A percentile compares a stretch with the other conserved stretches of the same genome.
These are phyloP conservation scores for Geosmithia morbida DNA, from an alignment of 2,329 filamentous ascomycete genomes.

Conservation along the genomic window DNA sequence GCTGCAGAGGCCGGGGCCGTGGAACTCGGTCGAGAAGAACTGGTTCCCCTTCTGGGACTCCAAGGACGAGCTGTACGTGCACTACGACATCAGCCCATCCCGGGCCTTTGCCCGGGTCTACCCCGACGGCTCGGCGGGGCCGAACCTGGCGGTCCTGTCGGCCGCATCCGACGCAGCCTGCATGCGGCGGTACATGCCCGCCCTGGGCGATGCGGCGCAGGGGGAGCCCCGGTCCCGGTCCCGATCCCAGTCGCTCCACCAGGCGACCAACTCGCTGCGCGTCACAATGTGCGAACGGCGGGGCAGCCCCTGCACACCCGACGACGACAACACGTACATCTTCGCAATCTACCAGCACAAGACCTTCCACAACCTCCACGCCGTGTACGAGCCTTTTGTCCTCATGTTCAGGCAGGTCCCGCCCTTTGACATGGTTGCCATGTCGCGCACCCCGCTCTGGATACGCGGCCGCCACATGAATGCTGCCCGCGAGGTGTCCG, in stretches of 20 bases:
- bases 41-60: constrained; percentile 48
- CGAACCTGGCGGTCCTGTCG: constrained; percentile 24
- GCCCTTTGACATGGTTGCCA: constrained; percentile 34
- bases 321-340: constrained; percentile 36
- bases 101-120: constrained; percentile 32
- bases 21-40: constrained; percentile 39
- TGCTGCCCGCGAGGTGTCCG: constrained; percentile 18
- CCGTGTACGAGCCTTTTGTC: constrained; percentile 39
- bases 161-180: constrained; percentile 27
- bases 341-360: constrained; percentile 42
- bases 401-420: constrained; percentile 31
- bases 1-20: constrained; percentile 32
- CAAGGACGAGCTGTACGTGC: constrained; percentile 27
- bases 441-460: constrained; percentile 38
- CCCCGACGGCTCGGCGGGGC: constrained; percentile 28
- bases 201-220: too few species aligned
- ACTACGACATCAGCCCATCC: constrained; percentile 35
- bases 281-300: constrained; percentile 36
- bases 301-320: constrained; percentile 25
- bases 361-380: constrained; percentile 28
- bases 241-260: constrained; percentile 42
- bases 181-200: constrained; percentile 28
- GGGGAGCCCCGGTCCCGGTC: too few species aligned
- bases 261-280: constrained; percentile 43
- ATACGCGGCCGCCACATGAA: constrained; percentile 30